Evolutionary conservation across 108 stramenopile genomes (phyloP), one percentile per base, ranked within the genome.

Genomic region (Conticribra weissflogii): DNA sequence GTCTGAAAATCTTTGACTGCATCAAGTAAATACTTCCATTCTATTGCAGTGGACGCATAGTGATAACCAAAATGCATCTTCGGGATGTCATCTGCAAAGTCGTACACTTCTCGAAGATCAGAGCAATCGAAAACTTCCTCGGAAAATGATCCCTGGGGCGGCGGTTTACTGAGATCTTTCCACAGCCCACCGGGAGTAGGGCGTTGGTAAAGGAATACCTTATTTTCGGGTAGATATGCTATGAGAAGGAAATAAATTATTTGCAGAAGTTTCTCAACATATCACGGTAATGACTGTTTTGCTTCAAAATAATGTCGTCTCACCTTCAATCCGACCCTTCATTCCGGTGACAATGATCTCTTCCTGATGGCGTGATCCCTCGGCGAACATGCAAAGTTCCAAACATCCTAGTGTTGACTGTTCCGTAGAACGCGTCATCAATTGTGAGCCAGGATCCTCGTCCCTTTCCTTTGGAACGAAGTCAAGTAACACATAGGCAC

Each of bases 261-360:
- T n/a, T n/a, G n/a, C n/a, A n/a, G n/a, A n/a, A n/a, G n/a, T n/a
- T n/a, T n/a, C n/a, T n/a, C n/a, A n/a, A n/a, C n/a, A n/a, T n/a
- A n/a, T n/a, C n/a, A n/a, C n/a, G n/a, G n/a, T n/a, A n/a, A n/a
- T n/a, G n/a, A n/a, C n/a, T n/a, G n/a, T n/a, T n/a, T n/a, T n/a
- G 3, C n/a, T 23, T 4, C 17, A 21, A 33, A 30, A 0, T 27
- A 54, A n/a, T 0, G 28, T 34, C 1, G 47, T 44, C 66, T 0
- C 27, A 67, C 66, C 66, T 66, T 93, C 92, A 52, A 93, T 21
- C 21, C 92, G 83, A 51, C 92, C 90, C 66, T 85, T 87, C 59
- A 84, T 88, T 34, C 92, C 92, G 9, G 92, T 93, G 0, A 93
- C 92, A 75, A 93, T 88, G 25, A 93, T 89, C 58, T 93, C 92